Conservation (phyloP, 1,139 yeast species). For the Torulaspora pretoriensis region DNA sequence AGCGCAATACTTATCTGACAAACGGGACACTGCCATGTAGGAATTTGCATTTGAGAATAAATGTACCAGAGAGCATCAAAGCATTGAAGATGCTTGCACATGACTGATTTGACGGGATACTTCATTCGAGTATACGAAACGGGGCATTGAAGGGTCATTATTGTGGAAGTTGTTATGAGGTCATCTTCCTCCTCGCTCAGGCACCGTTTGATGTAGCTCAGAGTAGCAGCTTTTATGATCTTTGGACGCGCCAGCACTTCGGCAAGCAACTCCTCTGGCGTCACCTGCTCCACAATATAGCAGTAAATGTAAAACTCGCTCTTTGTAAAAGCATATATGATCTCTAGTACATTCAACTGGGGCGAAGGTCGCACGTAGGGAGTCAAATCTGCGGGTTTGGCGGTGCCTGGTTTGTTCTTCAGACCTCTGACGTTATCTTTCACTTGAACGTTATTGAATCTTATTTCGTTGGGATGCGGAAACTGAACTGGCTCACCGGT, state of each 20-base stretch:
- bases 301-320: slow-evolving; percentile 46
- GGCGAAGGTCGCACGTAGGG: slow-evolving; percentile 38
- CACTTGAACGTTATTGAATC: slow-evolving; percentile 45
- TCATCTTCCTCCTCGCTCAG: slow-evolving; percentile 48
- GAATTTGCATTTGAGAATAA: slow-evolving; percentile 55
- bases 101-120: slow-evolving; percentile 54
- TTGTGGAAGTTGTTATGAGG: slow-evolving; percentile 52
- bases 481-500: slow-evolving; percentile 47
- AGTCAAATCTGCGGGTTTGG: slow-evolving; percentile 64
- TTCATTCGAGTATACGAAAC: slow-evolving; percentile 57
- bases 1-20: slow-evolving; percentile 47
- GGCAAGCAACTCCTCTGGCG: slow-evolving; percentile 40
- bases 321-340: slow-evolving; percentile 52
- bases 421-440: slow-evolving; percentile 55
- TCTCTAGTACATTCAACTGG: slow-evolving; percentile 41
- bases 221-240: slow-evolving; percentile 47
- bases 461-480: slow-evolving; percentile 57
- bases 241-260: slow-evolving; percentile 41
- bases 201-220: slow-evolving; percentile 41
- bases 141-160: slow-evolving; percentile 60
- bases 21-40: slow-evolving; percentile 68
- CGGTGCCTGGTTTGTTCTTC: slow-evolving; percentile 59
- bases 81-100: slow-evolving; percentile 66
- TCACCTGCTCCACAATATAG: slow-evolving; percentile 49
- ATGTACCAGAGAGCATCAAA: slow-evolving; percentile 63